Percentiles rank a stretch among this genome's conserved stretches.
Conservation (phyloP, 495 filamentous ascomycete species). For the Beverwykella pulmonaria region DNA sequence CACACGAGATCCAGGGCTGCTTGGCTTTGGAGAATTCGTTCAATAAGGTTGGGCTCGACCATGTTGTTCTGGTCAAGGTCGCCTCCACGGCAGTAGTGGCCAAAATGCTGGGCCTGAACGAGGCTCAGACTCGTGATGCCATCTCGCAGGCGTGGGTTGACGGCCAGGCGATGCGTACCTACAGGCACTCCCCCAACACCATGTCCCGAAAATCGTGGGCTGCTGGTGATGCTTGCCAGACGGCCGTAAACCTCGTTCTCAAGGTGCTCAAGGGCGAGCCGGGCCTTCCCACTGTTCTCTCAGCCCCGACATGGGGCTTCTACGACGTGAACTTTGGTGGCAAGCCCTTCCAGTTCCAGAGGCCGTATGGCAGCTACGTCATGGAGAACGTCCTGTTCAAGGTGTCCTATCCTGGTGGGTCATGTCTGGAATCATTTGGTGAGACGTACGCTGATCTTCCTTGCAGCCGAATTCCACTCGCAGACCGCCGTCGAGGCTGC, state of each 20-base stretch:
- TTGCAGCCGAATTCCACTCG: constrained; percentile 92
- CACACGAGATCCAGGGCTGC: constrained; percentile 98
- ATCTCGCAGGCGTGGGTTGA: constrained; percentile 98
- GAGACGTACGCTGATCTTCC: constrained; percentile 5
- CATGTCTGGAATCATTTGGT: background rate
- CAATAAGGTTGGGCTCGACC: constrained; percentile 97
- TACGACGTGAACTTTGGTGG: constrained; percentile 97
- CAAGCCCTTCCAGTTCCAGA: constrained; percentile 87
- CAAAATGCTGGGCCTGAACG: constrained; percentile 86
- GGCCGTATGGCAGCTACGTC: constrained; percentile 94
- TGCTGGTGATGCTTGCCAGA: constrained; percentile 95
- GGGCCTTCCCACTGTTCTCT: constrained; percentile 88
- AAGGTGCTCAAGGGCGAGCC: constrained; percentile 92
- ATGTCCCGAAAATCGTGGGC: constrained; percentile 99
- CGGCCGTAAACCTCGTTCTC: constrained; percentile 89
- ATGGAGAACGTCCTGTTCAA: constrained; percentile 99
- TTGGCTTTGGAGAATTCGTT: constrained; percentile 95
- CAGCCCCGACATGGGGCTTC: constrained; percentile 95
- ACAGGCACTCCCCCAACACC: constrained; percentile 96
- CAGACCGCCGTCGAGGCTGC: constrained; percentile 97
- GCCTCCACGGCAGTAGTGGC: constrained; percentile 91
- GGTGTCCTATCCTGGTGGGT: constrained; percentile 90
- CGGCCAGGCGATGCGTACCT: constrained; percentile 92
- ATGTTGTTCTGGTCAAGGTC: constrained; percentile 97
- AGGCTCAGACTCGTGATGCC: constrained; percentile 90